These are phyloP conservation scores for Cyberlindnera americana DNA, from an alignment of 805 yeast genomes.

Conservation along the genomic window DNA sequence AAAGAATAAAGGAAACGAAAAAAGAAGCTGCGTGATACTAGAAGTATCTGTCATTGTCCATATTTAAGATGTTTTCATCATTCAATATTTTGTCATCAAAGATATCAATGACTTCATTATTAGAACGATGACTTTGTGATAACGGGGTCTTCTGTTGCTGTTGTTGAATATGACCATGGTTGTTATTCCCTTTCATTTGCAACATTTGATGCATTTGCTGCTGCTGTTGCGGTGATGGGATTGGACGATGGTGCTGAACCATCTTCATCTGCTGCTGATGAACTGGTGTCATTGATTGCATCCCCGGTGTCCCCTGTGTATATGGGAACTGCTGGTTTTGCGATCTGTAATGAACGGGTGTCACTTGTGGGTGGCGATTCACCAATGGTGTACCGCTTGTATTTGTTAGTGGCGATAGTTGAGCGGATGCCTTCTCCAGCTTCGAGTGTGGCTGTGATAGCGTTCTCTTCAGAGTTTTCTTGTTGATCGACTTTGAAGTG, in stretches of 20 bases:
- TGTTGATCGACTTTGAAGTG: constrained; percentile 16
- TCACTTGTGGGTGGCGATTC: neutral
- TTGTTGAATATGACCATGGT: constrained; percentile 1
- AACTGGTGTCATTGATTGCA: neutral
- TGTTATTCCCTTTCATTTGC: neutral
- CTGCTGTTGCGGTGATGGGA: neutral
- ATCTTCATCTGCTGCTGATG: constrained; percentile 1
- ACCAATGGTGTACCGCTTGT: neutral
- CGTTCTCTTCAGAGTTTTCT: constrained; percentile 23
- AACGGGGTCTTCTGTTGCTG: neutral
- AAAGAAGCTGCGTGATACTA: neutral
- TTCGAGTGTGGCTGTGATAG: constrained; percentile 25
- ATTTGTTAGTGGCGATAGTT: neutral
- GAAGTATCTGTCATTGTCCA: constrained; percentile 4
- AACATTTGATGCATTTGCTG: neutral
- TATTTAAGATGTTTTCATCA: neutral
- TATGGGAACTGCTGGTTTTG: neutral
- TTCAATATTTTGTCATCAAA: constrained; percentile 3
- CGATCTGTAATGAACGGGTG: constrained; percentile 2
- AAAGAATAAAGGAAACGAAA: neutral
- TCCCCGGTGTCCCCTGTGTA: neutral
- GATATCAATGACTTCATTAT: neutral
- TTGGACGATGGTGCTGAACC: constrained; percentile 1
- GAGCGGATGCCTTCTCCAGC: constrained; percentile 4
- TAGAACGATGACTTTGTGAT: neutral